Evolutionary conservation across 2,329 filamentous ascomycete genomes (phyloP).

Genomic region (Colletotrichum coccodes): DNA sequence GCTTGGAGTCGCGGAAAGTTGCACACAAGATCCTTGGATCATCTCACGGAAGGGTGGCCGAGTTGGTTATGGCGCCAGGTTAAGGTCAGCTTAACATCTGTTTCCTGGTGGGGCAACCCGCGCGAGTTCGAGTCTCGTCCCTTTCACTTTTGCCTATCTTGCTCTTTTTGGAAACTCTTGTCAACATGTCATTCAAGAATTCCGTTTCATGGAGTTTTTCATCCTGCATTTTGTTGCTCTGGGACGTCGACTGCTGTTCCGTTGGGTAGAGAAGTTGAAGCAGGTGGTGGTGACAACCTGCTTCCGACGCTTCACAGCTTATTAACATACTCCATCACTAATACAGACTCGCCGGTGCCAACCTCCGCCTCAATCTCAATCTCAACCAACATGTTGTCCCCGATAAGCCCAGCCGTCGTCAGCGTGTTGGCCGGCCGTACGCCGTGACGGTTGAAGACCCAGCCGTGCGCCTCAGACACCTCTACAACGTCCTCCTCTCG

Average conservation of each 20-base stretch:
- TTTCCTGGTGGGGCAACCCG: constrained; percentile 34
- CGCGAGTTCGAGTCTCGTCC: constrained; percentile 34
- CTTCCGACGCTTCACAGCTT: background rate
- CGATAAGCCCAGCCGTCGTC: constrained; percentile 4
- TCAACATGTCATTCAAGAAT: too few species aligned
- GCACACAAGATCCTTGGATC: background rate
- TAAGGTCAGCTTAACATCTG: constrained; percentile 34
- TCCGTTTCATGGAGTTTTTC: too few species aligned
- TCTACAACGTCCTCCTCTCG: constrained; percentile 8
- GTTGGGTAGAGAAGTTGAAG: background rate
- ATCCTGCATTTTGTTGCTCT: too few species aligned
- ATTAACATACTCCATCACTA: background rate
- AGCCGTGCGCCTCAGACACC: constrained; percentile 17
- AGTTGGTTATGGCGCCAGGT: constrained; percentile 34
- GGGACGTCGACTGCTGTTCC: too few species aligned
- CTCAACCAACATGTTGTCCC: constrained; percentile 15
- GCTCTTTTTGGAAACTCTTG: background rate
- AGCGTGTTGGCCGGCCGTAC: constrained; percentile 2
- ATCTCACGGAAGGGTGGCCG: constrained; percentile 27
- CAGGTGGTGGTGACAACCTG: background rate
- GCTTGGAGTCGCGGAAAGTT: fast-evolving
- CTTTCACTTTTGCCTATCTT: constrained; percentile 17
- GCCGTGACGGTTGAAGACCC: constrained; percentile 13
- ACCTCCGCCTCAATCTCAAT: constrained; percentile 10
- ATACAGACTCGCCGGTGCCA: background rate